phyloP scores from a whole-genome alignment of 345 rosid genomes.

The Brassica rapa region DNA sequence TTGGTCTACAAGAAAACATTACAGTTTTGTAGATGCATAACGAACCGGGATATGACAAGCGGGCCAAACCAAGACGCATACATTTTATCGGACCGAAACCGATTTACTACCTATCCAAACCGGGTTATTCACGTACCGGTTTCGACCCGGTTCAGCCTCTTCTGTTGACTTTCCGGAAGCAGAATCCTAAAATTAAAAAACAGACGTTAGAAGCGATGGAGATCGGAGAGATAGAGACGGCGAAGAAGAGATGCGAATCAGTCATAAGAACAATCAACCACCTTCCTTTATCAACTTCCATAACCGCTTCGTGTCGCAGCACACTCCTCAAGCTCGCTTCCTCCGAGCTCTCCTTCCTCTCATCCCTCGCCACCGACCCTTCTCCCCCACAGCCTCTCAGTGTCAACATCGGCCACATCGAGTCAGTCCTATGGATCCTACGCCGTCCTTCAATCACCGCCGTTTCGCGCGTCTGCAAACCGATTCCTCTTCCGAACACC shows the following conservation, averaged over 20 bases:
- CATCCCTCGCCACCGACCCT: constrained; percentile 48
- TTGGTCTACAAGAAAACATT: no score
- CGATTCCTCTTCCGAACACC: constrained; percentile 43
- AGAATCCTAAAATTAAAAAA: constrained; percentile 3
- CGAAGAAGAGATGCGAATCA: constrained; percentile 55
- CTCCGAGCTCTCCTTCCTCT: constrained; percentile 78
- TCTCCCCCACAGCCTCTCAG: constrained; percentile 36
- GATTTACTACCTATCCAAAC: neutral
- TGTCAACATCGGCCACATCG: constrained; percentile 76
- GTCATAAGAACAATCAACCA: constrained; percentile 47
- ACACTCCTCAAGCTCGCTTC: constrained; percentile 70
- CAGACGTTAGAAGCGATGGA: constrained; percentile 20
- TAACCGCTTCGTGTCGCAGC: constrained; percentile 51
- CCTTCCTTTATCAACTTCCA: constrained; percentile 41
- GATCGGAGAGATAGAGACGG: constrained; percentile 44
- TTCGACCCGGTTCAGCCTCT: neutral
- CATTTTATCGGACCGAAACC: neutral
- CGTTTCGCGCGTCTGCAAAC: constrained; percentile 84
- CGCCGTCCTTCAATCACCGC: constrained; percentile 59
- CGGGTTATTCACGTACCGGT: neutral
- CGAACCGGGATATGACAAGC: neutral
- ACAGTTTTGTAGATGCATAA: neutral
- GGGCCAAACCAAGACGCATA: neutral
- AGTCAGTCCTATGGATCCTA: constrained; percentile 65
- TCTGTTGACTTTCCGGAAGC: neutral